These are phyloP conservation scores for Ophiocordyceps robertsii DNA, from an alignment of 2,329 filamentous ascomycete genomes.

Conservation along the genomic window DNA sequence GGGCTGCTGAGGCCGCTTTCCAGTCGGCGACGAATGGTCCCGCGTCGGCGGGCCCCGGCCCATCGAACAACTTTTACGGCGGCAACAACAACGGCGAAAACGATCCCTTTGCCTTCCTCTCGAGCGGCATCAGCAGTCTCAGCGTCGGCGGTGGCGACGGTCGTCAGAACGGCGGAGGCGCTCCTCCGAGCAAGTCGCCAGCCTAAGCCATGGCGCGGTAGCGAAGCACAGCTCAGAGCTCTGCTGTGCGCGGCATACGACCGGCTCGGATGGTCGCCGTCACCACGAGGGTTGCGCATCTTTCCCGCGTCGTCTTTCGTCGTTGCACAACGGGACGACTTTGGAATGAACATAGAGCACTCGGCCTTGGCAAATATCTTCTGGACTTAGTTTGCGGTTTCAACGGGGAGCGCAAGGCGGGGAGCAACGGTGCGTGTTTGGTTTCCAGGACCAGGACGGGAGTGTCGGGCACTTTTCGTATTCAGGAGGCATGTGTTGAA, in stretches of 20 bases:
- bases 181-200: slow-evolving; percentile 45
- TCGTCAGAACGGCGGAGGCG: slow-evolving; percentile 47
- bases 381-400: slow-evolving; percentile 27
- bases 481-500: slow-evolving; percentile 21
- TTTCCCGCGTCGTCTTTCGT: slow-evolving; percentile 13
- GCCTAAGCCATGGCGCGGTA: slow-evolving; percentile 26
- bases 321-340: slow-evolving; percentile 14
- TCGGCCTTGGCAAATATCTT: slow-evolving; percentile 30
- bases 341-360: slow-evolving; percentile 32
- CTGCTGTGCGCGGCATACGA: not conserved
- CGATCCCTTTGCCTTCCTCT: slow-evolving; percentile 72
- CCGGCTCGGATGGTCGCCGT: slow-evolving; percentile 9
- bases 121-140: slow-evolving; percentile 57
- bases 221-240: not conserved
- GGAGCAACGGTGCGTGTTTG: slow-evolving; percentile 20
- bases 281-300: slow-evolving; percentile 7
- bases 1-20: slow-evolving; percentile 88
- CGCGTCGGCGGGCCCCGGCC: slow-evolving; percentile 60
- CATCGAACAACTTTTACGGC: slow-evolving; percentile 38
- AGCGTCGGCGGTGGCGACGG: slow-evolving; percentile 54
- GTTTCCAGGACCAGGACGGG: slow-evolving; percentile 21
- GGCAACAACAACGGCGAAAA: slow-evolving; percentile 53
- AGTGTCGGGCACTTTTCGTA: slow-evolving; percentile 21
- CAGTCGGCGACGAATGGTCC: slow-evolving; percentile 74
- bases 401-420: slow-evolving; percentile 17